Conservation (phyloP, 2,329 filamentous ascomycete genomes). For the Hymenoscyphus fraxineus region DNA sequence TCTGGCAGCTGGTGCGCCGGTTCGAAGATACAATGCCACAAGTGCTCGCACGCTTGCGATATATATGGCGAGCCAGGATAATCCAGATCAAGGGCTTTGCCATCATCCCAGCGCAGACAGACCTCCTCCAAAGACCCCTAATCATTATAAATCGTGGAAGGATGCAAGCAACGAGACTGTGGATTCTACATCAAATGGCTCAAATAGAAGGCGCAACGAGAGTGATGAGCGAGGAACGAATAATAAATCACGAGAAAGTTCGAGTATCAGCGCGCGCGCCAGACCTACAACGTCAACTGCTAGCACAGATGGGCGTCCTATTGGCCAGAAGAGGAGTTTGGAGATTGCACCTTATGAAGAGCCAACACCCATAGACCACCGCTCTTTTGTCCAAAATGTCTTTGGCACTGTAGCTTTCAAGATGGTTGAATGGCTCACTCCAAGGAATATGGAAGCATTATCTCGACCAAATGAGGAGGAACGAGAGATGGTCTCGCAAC, state of each 20-base stretch:
- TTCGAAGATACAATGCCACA: conserved; percentile 74
- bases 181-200: background rate
- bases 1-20: conserved; percentile 61
- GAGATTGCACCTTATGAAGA: conserved; percentile 18
- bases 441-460: conserved; percentile 38
- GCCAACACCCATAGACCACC: conserved; percentile 48
- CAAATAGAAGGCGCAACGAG: background rate
- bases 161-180: background rate
- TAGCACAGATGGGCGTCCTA: background rate
- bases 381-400: conserved; percentile 61
- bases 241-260: background rate
- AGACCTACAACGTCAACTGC: background rate
- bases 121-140: conserved; percentile 10
- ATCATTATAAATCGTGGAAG: conserved; percentile 8
- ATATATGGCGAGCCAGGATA: conserved; percentile 75
- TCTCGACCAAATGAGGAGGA: conserved; percentile 16
- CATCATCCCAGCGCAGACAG: conserved; percentile 31
- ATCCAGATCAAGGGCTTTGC: conserved; percentile 69
- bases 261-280: background rate
- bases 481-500: background rate
- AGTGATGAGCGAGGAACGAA: background rate
- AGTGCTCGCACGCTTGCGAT: conserved; percentile 79
- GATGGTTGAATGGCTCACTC: conserved; percentile 68
- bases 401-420: conserved; percentile 65
- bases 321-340: background rate